Base-by-base conservation (phyloP, 1,284 basidiomycete genomes). In the Heterobasidion parviporum region DNA sequence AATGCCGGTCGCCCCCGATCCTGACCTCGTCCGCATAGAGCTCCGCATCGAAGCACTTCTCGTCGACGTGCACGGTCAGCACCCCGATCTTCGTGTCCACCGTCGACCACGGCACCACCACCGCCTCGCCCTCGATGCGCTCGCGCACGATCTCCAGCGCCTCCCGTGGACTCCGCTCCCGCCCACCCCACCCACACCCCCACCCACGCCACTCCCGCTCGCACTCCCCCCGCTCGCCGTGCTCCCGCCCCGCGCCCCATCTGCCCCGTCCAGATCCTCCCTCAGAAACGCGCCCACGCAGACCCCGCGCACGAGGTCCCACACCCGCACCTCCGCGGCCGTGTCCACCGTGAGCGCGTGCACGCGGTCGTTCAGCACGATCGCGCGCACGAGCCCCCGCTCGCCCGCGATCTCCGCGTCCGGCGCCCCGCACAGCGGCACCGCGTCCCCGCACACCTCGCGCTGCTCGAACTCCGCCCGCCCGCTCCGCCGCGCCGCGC, bases 291-390 rank as follows among this genome's bases (percentile, higher is more conserved):
- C 72, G 2, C 96, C 96, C 1, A 89, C 69, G 68, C 95, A 98
- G 1, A 74, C 61, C 1, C 89, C 86, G 0, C 83, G 78, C 15
- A 96, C 77, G 54, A 99, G 84, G 72, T 99, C 91, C 96, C 97
- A 99, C 3, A 95, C 82, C 0, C 88, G 89, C 3, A 99, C 86
- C 61, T 89, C 84, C 8, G 92, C 91, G 0, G 79, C 75, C 0
- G 93, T 94, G 68, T 98, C 90, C 44, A 98, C 86, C 0, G 94
- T 94, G 54, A 99, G 72, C 5, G 89, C 94, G 67, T 98, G 95
- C 57, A 95, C 80, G 43, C 94, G 80, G 67, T 98, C 94, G 69
- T 95, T 98, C 50, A 99, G 75, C 58, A 94, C 77, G 26, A 88
- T 74, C 6, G 85, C 88, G 20, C 95, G 80, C 52, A 97, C 87